Evolutionary conservation across 257 asterid species (phyloP).

Genomic region (Przewalskia tangutica): DNA sequence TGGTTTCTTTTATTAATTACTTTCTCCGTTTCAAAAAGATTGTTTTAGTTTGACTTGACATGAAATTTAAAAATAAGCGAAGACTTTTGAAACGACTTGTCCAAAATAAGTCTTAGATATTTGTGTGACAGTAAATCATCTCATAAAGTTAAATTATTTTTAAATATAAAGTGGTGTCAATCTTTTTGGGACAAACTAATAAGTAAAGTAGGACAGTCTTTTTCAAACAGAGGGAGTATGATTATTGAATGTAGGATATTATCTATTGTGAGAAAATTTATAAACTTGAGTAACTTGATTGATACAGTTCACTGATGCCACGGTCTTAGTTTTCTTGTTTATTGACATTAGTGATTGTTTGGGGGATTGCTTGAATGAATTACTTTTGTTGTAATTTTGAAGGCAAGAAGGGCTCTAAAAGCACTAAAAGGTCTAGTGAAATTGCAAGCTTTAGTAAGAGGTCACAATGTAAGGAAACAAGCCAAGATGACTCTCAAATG

Average conservation of each 20-base stretch:
- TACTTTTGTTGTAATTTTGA: neutral
- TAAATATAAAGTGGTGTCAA: no score
- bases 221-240: neutral
- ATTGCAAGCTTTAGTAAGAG: conserved; percentile 41
- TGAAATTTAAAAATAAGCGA: no score
- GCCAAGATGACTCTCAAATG: conserved; percentile 34
- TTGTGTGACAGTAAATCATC: no score
- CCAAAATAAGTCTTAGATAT: no score
- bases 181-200: no score
- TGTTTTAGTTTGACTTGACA: no score
- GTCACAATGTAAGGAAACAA: conserved; percentile 37
- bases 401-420: conserved; percentile 39
- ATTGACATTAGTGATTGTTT: no score
- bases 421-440: conserved; percentile 46
- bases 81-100: no score
- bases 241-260: neutral
- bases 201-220: no score
- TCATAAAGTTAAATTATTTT: no score
- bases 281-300: neutral
- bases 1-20: neutral
- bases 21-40: no score
- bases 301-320: neutral
- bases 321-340: neutral
- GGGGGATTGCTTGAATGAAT: neutral
- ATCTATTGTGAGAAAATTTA: neutral